Percentiles rank a stretch among this genome's conserved stretches.
phyloP scores from a whole-genome alignment of 108 stramenopile genomes.

The Schizochytrium sp. region DNA sequence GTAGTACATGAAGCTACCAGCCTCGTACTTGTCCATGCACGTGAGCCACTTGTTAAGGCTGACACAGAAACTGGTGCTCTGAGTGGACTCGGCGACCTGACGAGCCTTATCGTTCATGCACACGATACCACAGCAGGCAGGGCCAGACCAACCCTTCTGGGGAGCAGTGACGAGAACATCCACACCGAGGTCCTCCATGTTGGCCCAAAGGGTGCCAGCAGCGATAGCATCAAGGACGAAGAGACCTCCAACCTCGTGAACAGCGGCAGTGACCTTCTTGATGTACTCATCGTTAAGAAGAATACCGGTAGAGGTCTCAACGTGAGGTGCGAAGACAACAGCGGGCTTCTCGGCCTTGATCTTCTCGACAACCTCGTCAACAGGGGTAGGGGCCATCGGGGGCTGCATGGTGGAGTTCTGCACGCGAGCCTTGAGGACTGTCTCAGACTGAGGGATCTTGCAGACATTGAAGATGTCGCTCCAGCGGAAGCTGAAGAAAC shows the following conservation, averaged over 20 bases:
- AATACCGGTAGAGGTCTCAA: conserved; percentile 91
- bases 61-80: conserved; percentile 86
- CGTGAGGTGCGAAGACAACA: conserved; percentile 88
- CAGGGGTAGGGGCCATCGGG: conserved; percentile 80
- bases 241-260: conserved; percentile 87
- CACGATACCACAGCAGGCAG: conserved; percentile 86
- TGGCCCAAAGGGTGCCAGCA: conserved; percentile 88
- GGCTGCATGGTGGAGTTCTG: conserved; percentile 62
- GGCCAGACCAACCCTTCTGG: conserved; percentile 94
- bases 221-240: conserved; percentile 93
- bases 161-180: conserved; percentile 90
- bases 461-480: conserved; percentile 91
- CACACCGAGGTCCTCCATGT: conserved; percentile 90
- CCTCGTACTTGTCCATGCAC: conserved; percentile 62
- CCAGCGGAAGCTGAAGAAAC: conserved; percentile 92
- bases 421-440: conserved; percentile 84
- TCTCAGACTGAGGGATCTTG: conserved; percentile 79
- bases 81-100: conserved; percentile 75
- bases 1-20: conserved; percentile 81
- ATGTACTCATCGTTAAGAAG: conserved; percentile 91
- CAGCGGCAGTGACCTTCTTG: conserved; percentile 78
- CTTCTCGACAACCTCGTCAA: conserved; percentile 84
- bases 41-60: conserved; percentile 72
- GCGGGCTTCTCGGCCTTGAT: conserved; percentile 85
- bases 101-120: conserved; percentile 84